phyloP scores from a whole-genome alignment of 192 early-diverging fungal species.

The Paraglomus brasilianum region DNA sequence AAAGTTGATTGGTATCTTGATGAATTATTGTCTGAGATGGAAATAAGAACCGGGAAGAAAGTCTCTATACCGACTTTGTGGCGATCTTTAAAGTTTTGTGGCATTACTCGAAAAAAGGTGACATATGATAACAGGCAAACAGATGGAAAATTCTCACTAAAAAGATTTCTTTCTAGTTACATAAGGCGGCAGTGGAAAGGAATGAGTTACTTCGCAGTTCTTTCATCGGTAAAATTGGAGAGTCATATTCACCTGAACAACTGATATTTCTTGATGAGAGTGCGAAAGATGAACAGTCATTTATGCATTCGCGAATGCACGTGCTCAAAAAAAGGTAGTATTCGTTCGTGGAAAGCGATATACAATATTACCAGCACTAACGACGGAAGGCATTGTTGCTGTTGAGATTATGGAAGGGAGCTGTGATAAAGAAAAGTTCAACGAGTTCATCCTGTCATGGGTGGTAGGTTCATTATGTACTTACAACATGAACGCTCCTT shows the following conservation, averaged over 20 bases:
- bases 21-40: not conserved
- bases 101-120: constrained; percentile 17
- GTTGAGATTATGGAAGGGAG: constrained; percentile 18
- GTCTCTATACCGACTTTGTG: constrained; percentile 12
- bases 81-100: not conserved
- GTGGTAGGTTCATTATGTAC: not conserved
- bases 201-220: constrained; percentile 1
- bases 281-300: not conserved
- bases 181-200: not conserved
- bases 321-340: constrained; percentile 2
- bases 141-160: not conserved
- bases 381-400: not conserved
- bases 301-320: not conserved
- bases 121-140: not conserved
- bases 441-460: constrained; percentile 2
- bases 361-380: constrained; percentile 7
- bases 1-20: constrained; percentile 7
- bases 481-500: not conserved
- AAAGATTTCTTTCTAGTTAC: constrained; percentile 4
- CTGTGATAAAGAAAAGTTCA: not conserved
- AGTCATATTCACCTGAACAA: not conserved
- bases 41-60: not conserved
- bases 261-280: constrained; percentile 11
- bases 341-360: constrained; percentile 1
- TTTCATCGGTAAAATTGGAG: not conserved